These are phyloP conservation scores for Penicillium paradoxum DNA, from an alignment of 495 filamentous ascomycete genomes.

Conservation along the genomic window DNA sequence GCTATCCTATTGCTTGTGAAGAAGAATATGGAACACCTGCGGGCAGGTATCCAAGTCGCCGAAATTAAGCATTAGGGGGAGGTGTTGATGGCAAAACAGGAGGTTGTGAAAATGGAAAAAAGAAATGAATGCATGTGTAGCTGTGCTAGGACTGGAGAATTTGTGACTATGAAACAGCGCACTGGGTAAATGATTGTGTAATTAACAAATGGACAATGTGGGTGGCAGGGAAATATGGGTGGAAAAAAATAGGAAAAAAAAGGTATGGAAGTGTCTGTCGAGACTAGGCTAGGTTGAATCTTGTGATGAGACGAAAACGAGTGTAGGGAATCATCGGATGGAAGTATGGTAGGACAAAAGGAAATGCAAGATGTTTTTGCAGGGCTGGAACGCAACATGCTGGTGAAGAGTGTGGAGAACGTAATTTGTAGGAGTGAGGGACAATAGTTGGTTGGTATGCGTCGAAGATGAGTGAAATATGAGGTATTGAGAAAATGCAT, in stretches of 20 bases:
- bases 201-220: not conserved
- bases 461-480: not conserved
- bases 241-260: not conserved
- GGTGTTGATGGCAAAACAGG: not conserved
- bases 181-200: not conserved
- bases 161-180: not conserved
- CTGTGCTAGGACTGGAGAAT: not conserved
- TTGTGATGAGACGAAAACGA: constrained; percentile 7
- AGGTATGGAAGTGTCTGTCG: not conserved
- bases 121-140: not conserved
- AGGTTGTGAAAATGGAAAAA: not conserved
- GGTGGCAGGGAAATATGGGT: not conserved
- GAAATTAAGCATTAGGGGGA: constrained; percentile 1
- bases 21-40: not conserved
- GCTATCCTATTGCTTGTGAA: not conserved
- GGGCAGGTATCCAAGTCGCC: not conserved
- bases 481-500: not conserved
- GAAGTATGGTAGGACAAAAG: too few relatives aligned
- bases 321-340: constrained; percentile 1
- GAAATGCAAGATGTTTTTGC: constrained; percentile 14
- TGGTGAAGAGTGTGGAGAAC: not conserved
- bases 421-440: not conserved
- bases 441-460: not conserved
- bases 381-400: constrained; percentile 23
- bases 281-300: not conserved